phyloP scores from a whole-genome alignment of 345 rosid species.

The Conringia planisiliqua region DNA sequence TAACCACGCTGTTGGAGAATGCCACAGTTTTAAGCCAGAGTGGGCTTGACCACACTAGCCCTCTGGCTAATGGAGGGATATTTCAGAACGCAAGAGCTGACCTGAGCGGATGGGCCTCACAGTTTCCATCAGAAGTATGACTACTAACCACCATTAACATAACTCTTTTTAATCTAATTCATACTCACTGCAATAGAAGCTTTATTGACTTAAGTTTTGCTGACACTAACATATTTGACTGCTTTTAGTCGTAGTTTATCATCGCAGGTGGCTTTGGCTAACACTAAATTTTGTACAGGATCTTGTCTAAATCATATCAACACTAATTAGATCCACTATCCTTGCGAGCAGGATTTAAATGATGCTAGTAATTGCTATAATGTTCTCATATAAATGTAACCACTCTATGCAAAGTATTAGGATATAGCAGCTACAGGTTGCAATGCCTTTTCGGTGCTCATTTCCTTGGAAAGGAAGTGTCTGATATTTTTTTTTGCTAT shows the following conservation, averaged over 20 bases:
- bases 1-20: slow-evolving; percentile 98
- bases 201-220: slow-evolving; percentile 50
- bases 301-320: background rate
- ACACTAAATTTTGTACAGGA: slow-evolving; percentile 19
- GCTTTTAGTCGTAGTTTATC: slow-evolving; percentile 29
- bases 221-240: slow-evolving; percentile 56
- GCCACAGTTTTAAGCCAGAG: slow-evolving; percentile 97
- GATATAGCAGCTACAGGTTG: slow-evolving; percentile 21
- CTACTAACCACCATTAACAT: slow-evolving; percentile 91
- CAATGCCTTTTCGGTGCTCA: background rate
- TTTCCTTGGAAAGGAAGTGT: background rate
- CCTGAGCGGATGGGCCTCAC: slow-evolving; percentile 87
- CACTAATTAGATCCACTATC: slow-evolving; percentile 10
- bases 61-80: slow-evolving; percentile 86
- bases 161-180: slow-evolving; percentile 70
- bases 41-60: slow-evolving; percentile 94
- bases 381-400: background rate
- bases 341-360: background rate
- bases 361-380: background rate
- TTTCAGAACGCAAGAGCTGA: slow-evolving; percentile 95
- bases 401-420: slow-evolving; percentile 2
- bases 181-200: slow-evolving; percentile 42
- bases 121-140: slow-evolving; percentile 98
- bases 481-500: background rate
- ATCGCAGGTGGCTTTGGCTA: slow-evolving; percentile 51